These are phyloP conservation scores for Keithomyces neogunnii DNA, from an alignment of 2,329 filamentous ascomycete species.

Conservation along the genomic window DNA sequence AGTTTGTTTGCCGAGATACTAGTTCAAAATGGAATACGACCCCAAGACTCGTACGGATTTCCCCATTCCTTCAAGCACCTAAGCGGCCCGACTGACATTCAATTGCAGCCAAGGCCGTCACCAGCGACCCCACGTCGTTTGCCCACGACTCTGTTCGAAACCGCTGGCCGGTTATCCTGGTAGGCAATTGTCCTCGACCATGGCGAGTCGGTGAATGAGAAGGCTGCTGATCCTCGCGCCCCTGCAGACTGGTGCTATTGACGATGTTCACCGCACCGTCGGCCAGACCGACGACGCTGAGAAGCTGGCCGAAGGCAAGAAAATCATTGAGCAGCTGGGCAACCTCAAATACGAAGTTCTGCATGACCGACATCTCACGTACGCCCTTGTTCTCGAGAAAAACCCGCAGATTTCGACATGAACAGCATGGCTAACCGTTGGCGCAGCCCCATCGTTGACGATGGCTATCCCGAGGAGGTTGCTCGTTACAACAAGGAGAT, in stretches of 20 bases:
- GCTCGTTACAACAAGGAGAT: constrained; percentile 80
- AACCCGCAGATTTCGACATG: not conserved
- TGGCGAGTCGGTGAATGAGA: not conserved
- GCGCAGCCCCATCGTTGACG: constrained; percentile 62
- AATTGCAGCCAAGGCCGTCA: constrained; percentile 63
- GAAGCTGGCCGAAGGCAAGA: constrained; percentile 73
- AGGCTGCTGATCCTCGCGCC: not conserved
- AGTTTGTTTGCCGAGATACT: not conserved
- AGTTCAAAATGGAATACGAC: constrained; percentile 58
- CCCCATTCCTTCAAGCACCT: constrained; percentile 4
- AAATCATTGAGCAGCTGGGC: constrained; percentile 69
- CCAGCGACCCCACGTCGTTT: constrained; percentile 77
- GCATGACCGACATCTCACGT: constrained; percentile 76
- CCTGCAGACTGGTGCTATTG: constrained; percentile 75
- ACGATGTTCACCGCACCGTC: constrained; percentile 80
- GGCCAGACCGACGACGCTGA: constrained; percentile 49
- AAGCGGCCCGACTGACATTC: constrained; percentile 3
- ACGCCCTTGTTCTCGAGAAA: constrained; percentile 23
- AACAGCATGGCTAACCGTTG: constrained; percentile 4
- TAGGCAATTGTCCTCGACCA: constrained; percentile 31
- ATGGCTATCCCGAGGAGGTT: constrained; percentile 73
- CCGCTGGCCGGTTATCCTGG: constrained; percentile 90
- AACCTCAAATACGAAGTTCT: constrained; percentile 91
- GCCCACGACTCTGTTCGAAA: constrained; percentile 76
- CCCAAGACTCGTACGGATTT: constrained; percentile 58